Evolutionary conservation across 2,329 filamentous ascomycete genomes (phyloP), one percentile per base, ranked within the genome.

Genomic region (Samsoniella hepiali): DNA sequence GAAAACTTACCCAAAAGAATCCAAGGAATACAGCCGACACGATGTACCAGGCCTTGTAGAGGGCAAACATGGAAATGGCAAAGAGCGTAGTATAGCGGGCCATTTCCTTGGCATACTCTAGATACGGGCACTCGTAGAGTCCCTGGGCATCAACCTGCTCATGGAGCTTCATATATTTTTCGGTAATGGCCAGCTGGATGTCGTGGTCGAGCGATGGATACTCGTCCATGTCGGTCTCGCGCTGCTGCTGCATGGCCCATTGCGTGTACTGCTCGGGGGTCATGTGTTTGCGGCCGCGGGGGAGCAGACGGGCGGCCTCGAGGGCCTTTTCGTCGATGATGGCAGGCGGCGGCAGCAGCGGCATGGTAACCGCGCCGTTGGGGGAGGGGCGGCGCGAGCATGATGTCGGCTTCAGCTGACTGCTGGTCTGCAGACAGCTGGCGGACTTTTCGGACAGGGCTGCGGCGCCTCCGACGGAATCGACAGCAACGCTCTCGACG

Each of bases 21-120:
- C 86, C 87, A n/a, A 89, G 72, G 66, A 83, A 85, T 22, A 82
- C 66, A 42, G 84, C 83, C 3, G 84, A 87, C 1, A 81, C 79
- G 58, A 83, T 71, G 71, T 85, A 88, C 83, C 84, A 88, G 45
- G 77, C 76, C 38, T 73, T 70, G 63, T 74, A 73, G 2, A 88
- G 74, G 2, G 79, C 68, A 22, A 76, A 69, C 10, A 81, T 62
- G 69, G 85, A 88, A 0, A 72, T 63, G 0, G 65, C 68, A 64
- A 88, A 88, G 7, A 88, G 72, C 0, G 74, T 66, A 0, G 71
- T 68, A 68, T 87, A 88, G 11, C 86, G 82, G n/a, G 77, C 66
- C 67, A 79, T 73, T 70, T 89, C 86, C 72, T 83, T 84, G 65
- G 72, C 82, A 65, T 89, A 89, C 49, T 84, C 82, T 1, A 74